phyloP scores from a whole-genome alignment of 768 basidiomycete genomes.

The Tylopilus balloui region DNA sequence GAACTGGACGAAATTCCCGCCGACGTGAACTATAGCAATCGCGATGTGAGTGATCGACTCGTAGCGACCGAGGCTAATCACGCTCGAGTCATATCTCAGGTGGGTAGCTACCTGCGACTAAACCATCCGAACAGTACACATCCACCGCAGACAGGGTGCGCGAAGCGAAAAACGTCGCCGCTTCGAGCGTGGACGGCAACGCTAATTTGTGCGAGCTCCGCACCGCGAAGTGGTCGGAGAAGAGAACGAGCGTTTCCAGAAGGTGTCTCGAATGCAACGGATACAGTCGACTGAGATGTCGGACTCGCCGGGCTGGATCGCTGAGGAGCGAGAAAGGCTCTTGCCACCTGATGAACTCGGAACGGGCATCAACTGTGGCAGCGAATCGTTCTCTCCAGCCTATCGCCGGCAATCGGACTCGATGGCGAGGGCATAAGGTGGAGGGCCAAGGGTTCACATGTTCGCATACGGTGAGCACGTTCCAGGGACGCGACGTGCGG shows the following conservation, averaged over 20 bases:
- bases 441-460: slow-evolving; percentile 17
- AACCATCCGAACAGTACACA: not conserved
- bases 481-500: slow-evolving; percentile 11
- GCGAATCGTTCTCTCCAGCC: slow-evolving; percentile 10
- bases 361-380: slow-evolving; percentile 14
- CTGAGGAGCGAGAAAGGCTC: not conserved
- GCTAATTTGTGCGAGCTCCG: not conserved
- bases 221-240: slow-evolving; percentile 6
- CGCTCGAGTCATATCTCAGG: not conserved
- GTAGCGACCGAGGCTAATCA: not conserved
- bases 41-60: not conserved
- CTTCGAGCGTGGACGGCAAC: not conserved
- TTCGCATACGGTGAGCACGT: slow-evolving; percentile 11
- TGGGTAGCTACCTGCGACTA: not conserved
- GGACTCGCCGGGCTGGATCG: not conserved
- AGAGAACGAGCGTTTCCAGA: not conserved
- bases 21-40: slow-evolving; percentile 2
- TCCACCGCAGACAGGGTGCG: not conserved
- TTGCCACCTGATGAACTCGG: not conserved
- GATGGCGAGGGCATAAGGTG: slow-evolving; percentile 1
- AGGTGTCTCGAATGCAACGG: slow-evolving; percentile 6
- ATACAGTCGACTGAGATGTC: slow-evolving; percentile 11
- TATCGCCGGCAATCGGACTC: slow-evolving; percentile 2
- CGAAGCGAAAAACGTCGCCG: not conserved
- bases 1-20: not conserved